A percentile compares a stretch with the other conserved stretches of the same genome.
Evolutionary conservation across 768 basidiomycete genomes (phyloP).

Genomic region (Leccinum ochraceum): DNA sequence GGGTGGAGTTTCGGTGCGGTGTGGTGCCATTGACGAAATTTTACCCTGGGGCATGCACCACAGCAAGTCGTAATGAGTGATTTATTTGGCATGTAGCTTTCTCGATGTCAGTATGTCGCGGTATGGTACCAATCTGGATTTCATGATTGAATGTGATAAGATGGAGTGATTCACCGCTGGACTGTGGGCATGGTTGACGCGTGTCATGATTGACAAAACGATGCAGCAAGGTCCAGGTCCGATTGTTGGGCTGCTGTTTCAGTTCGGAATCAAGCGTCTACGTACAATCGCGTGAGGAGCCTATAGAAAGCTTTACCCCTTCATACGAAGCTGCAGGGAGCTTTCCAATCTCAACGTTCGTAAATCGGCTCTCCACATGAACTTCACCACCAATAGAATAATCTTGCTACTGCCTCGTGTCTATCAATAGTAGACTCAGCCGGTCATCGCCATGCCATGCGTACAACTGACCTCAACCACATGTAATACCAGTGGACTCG

Average conservation of each 20-base stretch:
- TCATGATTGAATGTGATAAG: constrained; percentile 31
- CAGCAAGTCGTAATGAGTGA: constrained; percentile 4
- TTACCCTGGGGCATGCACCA: constrained; percentile 1
- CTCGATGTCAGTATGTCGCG: constrained; percentile 9
- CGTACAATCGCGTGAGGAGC: constrained; percentile 15
- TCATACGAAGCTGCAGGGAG: constrained; percentile 21
- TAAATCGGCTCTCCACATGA: constrained; percentile 1
- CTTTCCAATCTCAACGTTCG: constrained; percentile 15
- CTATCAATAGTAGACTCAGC: constrained; percentile 20
- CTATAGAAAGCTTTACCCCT: not conserved
- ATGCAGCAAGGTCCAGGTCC: not conserved
- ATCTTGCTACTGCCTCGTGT: constrained; percentile 25
- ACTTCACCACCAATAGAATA: constrained; percentile 1
- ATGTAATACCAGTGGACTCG: constrained; percentile 20
- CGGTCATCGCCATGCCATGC: constrained; percentile 26
- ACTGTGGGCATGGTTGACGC: constrained; percentile 19
- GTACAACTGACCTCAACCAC: constrained; percentile 32
- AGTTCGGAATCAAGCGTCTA: constrained; percentile 16
- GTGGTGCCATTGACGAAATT: constrained; percentile 1
- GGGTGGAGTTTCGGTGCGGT: constrained; percentile 13
- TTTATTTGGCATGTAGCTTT: constrained; percentile 19
- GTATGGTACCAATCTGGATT: constrained; percentile 13
- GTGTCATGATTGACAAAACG: constrained; percentile 16
- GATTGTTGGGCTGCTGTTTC: not conserved
- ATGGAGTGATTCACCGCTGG: constrained; percentile 6